Evolutionary conservation across 225 moss, liverwort and hornwort species (phyloP), one percentile per base, ranked within the genome.

Genomic region (Neckera pumila): DNA sequence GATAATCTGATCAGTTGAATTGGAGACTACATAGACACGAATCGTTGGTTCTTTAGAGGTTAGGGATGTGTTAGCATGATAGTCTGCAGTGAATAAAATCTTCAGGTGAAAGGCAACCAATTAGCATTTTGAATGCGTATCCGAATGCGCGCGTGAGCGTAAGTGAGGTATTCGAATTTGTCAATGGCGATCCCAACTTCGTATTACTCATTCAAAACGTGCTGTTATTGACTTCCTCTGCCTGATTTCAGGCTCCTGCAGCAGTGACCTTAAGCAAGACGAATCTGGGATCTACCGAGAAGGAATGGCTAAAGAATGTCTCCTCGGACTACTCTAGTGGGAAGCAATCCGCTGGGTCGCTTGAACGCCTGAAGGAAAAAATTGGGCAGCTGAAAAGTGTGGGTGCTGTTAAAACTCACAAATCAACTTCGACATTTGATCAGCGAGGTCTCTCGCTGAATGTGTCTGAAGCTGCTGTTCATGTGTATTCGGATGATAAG

Each of bases 361-460:
- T 94, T 71, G 91, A 94, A 82, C 92, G 84, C 14, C 31, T 94
- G 22, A 89, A 75, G 88, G 94, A 93, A 61, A 94, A 92, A 70
- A 86, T 94, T 67, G 94, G 93, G 63, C 91, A 94, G 90, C 82
- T 93, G 82, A 93, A 85, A 90, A 92, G 85, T 87, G 93, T 40
- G 15, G 87, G 88, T 87, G 89, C 81, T 78, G 74, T 79, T 79
- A 94, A 90, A 88, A 38, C 89, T 72, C 89, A 77, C 23, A 94
- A 91, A 69, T 49, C 91, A 84, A 71, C 53, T 56, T 83, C 90
- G 33, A 61, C 91, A 72, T 87, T 92, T 64, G 92, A 93, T 80
- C 89, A 84, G 40, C 93, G 91, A 88, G 87, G 86, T 54, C 47
- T 82, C 34, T 78, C 90, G 33, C 77, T 74, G 57, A 90, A 85